A percentile compares a stretch with the other conserved stretches of the same genome.
phyloP scores from a whole-genome alignment of 1,139 yeast species.

The Schizosaccharomyces versatilis region DNA sequence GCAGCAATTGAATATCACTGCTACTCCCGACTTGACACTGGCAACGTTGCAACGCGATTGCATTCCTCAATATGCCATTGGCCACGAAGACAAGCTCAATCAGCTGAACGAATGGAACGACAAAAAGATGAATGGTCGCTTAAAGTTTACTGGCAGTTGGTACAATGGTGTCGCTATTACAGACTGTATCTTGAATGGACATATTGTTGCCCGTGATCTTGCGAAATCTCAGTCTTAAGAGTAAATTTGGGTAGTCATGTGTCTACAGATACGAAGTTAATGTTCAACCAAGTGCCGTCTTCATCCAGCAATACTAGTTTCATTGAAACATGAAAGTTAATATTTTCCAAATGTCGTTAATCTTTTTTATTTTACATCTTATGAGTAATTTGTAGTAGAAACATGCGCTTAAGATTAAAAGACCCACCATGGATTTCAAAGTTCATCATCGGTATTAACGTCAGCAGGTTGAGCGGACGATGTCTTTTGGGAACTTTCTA shows the following conservation, averaged over 20 bases:
- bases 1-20: slow-evolving; percentile 20
- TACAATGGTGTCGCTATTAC: slow-evolving; percentile 13
- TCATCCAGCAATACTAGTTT: too few species aligned
- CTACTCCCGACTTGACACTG: slow-evolving; percentile 17
- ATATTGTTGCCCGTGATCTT: slow-evolving; percentile 3
- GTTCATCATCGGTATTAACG: neutral
- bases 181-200: slow-evolving; percentile 13
- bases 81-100: slow-evolving; percentile 34
- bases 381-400: too few species aligned
- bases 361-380: too few species aligned
- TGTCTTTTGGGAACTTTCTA: neutral
- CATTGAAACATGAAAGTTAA: too few species aligned
- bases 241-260: too few species aligned
- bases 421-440: neutral
- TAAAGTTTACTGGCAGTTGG: slow-evolving; percentile 14
- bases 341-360: too few species aligned
- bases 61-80: slow-evolving; percentile 65
- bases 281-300: too few species aligned
- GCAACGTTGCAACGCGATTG: slow-evolving; percentile 27
- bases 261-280: too few species aligned
- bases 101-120: slow-evolving; percentile 14
- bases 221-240: neutral
- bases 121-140: slow-evolving; percentile 9
- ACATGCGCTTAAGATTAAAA: too few species aligned
- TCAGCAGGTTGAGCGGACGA: neutral